Evolutionary conservation across 345 rosid genomes (phyloP).

Genomic region (Eucalyptus viminalis): DNA sequence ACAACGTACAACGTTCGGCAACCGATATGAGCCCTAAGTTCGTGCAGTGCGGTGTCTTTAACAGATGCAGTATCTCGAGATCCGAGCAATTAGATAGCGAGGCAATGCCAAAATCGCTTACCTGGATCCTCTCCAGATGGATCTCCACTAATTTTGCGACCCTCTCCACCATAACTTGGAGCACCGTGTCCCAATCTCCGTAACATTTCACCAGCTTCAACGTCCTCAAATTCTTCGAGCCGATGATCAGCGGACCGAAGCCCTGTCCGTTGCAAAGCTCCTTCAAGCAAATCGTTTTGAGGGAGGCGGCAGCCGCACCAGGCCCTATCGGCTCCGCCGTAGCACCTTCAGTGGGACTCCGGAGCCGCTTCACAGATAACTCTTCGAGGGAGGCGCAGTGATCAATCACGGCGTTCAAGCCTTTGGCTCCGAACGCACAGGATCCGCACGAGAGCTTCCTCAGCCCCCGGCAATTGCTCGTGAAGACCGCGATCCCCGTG

Average conservation of each 20-base stretch:
- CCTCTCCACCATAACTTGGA: conserved; percentile 25
- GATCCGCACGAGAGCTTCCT: conserved; percentile 87
- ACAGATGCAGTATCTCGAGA: conserved; percentile 65
- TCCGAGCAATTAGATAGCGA: conserved; percentile 44
- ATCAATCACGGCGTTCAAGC: conserved; percentile 75
- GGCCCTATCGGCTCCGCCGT: conserved; percentile 55
- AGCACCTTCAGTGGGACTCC: conserved; percentile 40
- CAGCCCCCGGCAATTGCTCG: conserved; percentile 58
- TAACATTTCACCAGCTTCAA: conserved; percentile 74
- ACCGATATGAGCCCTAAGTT: conserved; percentile 36
- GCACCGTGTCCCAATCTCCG: conserved; percentile 72
- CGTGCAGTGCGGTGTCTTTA: conserved; percentile 63
- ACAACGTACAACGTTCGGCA: conserved; percentile 41
- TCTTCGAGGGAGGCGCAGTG: conserved; percentile 65
- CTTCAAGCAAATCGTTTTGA: conserved; percentile 58
- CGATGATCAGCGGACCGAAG: conserved; percentile 54
- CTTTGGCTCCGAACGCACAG: conserved; percentile 70
- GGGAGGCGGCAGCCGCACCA: conserved; percentile 42
- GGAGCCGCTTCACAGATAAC: conserved; percentile 69
- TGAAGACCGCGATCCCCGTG: conserved; percentile 52
- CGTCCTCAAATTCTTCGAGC: conserved; percentile 49
- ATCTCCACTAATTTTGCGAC: conserved; percentile 43
- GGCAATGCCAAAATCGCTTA: conserved; percentile 42
- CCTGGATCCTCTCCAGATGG: conserved; percentile 63
- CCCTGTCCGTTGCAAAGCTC: conserved; percentile 67